Evolutionary conservation across 768 basidiomycete species (phyloP).

Genomic region (Tulasnella sp.): DNA sequence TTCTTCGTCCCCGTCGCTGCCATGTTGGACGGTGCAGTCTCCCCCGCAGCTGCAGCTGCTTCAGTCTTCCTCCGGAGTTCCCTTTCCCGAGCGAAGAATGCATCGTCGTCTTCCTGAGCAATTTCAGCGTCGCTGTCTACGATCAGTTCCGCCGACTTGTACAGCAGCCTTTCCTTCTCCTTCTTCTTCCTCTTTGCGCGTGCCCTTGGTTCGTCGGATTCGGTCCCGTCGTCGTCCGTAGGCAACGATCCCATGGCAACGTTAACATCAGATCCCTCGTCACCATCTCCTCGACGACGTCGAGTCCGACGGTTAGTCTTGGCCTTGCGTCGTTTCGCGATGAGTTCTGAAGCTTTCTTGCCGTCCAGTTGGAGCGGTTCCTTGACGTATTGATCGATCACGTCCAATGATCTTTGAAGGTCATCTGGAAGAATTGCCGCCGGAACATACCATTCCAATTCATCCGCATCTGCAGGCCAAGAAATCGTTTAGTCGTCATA

Average conservation of each 20-base stretch:
- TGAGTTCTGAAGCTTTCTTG: conserved; percentile 61
- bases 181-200: conserved; percentile 37
- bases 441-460: conserved; percentile 81
- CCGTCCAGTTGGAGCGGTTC: conserved; percentile 74
- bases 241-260: conserved; percentile 34
- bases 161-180: conserved; percentile 60
- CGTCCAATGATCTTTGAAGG: conserved; percentile 57
- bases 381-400: conserved; percentile 77
- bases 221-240: conserved; percentile 31
- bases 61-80: conserved; percentile 41
- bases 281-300: background rate
- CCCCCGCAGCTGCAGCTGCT: conserved; percentile 36
- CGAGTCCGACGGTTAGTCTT: conserved; percentile 43
- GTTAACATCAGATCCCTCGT: conserved; percentile 35
- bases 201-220: conserved; percentile 26
- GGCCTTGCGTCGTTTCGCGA: conserved; percentile 53
- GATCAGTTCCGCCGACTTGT: conserved; percentile 87
- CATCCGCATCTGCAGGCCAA: conserved; percentile 46
- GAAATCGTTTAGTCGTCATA: conserved; percentile 4
- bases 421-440: conserved; percentile 56
- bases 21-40: conserved; percentile 39
- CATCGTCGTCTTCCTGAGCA: conserved; percentile 73
- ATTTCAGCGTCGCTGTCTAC: conserved; percentile 83
- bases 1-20: conserved; percentile 46
- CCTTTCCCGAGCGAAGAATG: conserved; percentile 72